Conservation (phyloP, 176 grass and related monocot genomes). For the Carex pumila region DNA sequence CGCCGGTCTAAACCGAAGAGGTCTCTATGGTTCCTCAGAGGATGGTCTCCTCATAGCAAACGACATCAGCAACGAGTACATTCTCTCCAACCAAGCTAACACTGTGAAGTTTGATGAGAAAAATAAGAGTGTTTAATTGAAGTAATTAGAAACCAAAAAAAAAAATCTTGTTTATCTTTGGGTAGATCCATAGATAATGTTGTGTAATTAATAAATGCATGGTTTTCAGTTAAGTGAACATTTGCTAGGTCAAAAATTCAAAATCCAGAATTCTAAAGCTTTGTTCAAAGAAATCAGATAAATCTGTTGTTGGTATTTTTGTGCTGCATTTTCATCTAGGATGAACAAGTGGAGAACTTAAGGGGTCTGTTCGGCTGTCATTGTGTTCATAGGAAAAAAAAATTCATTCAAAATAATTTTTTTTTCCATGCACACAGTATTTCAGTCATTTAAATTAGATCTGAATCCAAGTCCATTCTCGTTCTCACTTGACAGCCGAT, state of each 20-base stretch:
- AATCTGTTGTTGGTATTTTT: neutral
- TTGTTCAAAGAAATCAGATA: neutral
- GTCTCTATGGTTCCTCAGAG: neutral
- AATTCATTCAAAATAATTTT: too few species aligned
- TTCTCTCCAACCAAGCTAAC: neutral
- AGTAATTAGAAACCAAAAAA: neutral
- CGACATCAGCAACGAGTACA: conserved; percentile 24
- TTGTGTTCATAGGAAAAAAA: too few species aligned
- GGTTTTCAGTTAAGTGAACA: neutral
- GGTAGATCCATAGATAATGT: neutral
- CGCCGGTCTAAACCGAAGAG: conserved; percentile 18
- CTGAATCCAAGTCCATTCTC: too few species aligned
- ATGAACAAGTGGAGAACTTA: neutral
- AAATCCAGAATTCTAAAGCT: neutral
- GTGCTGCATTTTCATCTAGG: neutral
- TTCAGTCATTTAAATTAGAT: too few species aligned
- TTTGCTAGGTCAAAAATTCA: neutral
- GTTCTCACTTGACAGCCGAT: too few species aligned
- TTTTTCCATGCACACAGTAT: too few species aligned
- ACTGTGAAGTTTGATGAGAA: conserved; percentile 8
- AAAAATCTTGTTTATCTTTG: neutral
- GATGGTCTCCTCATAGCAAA: conserved; percentile 27
- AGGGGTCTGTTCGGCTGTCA: too few species aligned
- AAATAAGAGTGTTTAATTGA: neutral
- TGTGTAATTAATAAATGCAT: neutral